These are phyloP conservation scores for Schrenkiella parvula DNA, from an alignment of 345 rosid genomes.

Conservation along the genomic window DNA sequence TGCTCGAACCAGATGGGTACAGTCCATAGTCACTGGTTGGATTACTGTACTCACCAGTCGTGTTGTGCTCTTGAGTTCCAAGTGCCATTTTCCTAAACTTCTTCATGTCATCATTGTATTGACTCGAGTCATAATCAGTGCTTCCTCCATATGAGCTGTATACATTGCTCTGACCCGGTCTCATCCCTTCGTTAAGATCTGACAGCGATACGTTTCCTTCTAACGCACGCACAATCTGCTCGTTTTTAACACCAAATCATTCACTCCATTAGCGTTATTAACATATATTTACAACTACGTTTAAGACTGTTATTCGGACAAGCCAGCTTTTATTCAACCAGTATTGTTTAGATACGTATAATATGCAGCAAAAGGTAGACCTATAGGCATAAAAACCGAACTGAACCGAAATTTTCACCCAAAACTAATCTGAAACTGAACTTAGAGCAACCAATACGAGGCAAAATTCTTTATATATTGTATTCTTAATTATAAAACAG, in stretches of 20 bases:
- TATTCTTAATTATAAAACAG: too few species aligned
- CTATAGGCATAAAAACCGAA: background rate
- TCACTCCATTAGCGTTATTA: background rate
- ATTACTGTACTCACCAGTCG: conserved; percentile 57
- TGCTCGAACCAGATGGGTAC: conserved; percentile 74
- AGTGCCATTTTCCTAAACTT: conserved; percentile 73
- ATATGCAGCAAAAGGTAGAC: background rate
- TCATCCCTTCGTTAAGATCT: conserved; percentile 67
- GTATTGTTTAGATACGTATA: too few species aligned
- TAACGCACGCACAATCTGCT: conserved; percentile 74
- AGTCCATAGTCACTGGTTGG: conserved; percentile 65
- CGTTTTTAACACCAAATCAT: background rate
- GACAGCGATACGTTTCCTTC: conserved; percentile 66
- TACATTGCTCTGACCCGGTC: conserved; percentile 64
- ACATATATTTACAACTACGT: background rate
- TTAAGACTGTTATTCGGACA: background rate
- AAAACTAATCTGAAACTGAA: too few species aligned
- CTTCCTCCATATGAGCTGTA: conserved; percentile 63
- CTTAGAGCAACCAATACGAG: too few species aligned
- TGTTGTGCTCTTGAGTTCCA: conserved; percentile 55
- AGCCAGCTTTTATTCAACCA: background rate
- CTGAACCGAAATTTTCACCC: background rate
- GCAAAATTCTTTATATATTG: too few species aligned
- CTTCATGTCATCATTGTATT: conserved; percentile 74
- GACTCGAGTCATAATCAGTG: conserved; percentile 67